These are phyloP conservation scores for Beauveria asiatica DNA, from an alignment of 2,329 filamentous ascomycete species.

Conservation along the genomic window DNA sequence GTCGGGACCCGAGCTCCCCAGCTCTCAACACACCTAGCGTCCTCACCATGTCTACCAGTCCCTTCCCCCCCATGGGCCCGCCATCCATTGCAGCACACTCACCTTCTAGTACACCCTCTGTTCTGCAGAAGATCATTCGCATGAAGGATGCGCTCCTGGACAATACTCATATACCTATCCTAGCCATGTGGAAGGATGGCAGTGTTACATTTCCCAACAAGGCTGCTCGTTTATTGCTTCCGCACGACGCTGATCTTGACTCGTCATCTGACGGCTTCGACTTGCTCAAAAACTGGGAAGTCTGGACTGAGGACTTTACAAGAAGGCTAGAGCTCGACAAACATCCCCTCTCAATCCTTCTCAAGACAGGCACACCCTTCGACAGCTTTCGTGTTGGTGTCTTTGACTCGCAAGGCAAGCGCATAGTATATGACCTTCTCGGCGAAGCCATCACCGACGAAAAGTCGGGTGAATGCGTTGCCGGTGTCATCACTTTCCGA, in stretches of 20 bases:
- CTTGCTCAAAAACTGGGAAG: slow-evolving; percentile 49
- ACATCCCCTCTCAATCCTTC: slow-evolving; percentile 57
- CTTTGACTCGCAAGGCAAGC: slow-evolving; percentile 42
- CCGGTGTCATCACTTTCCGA: slow-evolving; percentile 61
- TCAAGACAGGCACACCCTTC: slow-evolving; percentile 53
- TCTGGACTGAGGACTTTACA: slow-evolving; percentile 61
- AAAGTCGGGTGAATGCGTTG: slow-evolving; percentile 61
- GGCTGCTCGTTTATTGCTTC: slow-evolving; percentile 48
- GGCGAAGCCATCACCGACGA: slow-evolving; percentile 62
- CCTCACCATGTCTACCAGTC: slow-evolving; percentile 44
- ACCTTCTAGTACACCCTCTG: slow-evolving; percentile 50
- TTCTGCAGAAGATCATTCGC: slow-evolving; percentile 63
- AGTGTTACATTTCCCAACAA: slow-evolving; percentile 66
- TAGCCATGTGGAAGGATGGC: slow-evolving; percentile 76
- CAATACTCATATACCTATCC: slow-evolving; percentile 63
- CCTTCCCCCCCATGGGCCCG: slow-evolving; percentile 60
- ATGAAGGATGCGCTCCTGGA: slow-evolving; percentile 74
- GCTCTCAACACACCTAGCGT: slow-evolving; percentile 43
- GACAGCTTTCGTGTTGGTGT: slow-evolving; percentile 54
- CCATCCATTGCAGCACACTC: slow-evolving; percentile 45
- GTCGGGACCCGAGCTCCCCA: slow-evolving; percentile 38
- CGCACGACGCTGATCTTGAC: slow-evolving; percentile 31
- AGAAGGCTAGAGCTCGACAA: slow-evolving; percentile 48
- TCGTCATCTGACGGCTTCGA: slow-evolving; percentile 40
- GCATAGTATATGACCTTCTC: slow-evolving; percentile 53